Base-by-base conservation (phyloP, 2,329 filamentous ascomycete species). In the Colletotrichum sp. region DNA sequence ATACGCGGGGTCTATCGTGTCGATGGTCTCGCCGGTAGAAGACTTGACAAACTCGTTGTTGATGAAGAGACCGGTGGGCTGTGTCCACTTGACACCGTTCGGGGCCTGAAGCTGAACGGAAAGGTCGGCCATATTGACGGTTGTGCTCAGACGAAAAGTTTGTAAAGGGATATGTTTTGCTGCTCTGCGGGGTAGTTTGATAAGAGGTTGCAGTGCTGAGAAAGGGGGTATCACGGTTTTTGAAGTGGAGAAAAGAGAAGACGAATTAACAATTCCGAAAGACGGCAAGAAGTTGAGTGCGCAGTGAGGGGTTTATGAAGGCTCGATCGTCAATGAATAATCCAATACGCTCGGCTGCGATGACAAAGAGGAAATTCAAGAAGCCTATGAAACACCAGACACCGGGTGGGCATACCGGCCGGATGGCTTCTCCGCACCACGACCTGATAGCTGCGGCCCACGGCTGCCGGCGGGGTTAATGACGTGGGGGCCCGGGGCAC, bases 11-110 rank as follows among this genome's bases (percentile, higher is more conserved):
- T 93, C 94, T 79, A 94, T 90, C 29, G 88, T 88, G 12, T 87
- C 85, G 66, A 94, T 89, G 74, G 76, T 90, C 90, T 82, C 91
- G 84, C 76, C 90, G 2, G 70, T 76, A 85, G 70, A 89, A 85
- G 82, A 89, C 90, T 74, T 89, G 66, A 94, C 90, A 81, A 93
- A 95, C 80, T 94, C 91, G 73, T 95, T 94, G 85, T 94, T 93
- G 84, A 95, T 95, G 84, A 94, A 95, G 8, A 95, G 87, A 12
- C 93, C 93, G 16, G 89, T 90, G 13, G 92, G 92, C 81, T 93
- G 91, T 33, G 84, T 86, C 78, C 93, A 94, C 78, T 90, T 91
- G 78, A 86, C 87, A 78, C 93, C 93, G 82, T 95, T 95, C 13
- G 92, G 92, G 71, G 92, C 91, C 11, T 89, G 93, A 69, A 94